Evolutionary conservation across 1,139 yeast species (phyloP).

Genomic region (Blastobotrys proliferans): DNA sequence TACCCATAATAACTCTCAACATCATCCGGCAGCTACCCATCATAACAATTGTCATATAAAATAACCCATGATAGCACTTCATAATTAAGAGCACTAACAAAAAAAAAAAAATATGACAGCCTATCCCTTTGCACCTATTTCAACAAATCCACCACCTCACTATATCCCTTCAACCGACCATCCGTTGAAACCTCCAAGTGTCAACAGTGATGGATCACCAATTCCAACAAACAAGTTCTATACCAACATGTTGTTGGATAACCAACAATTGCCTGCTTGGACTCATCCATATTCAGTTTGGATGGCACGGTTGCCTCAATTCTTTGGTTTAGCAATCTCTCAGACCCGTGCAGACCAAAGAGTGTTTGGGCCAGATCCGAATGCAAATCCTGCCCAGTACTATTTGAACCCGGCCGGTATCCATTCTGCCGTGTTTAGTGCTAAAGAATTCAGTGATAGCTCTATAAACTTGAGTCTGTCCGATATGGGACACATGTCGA

Average conservation of each 20-base stretch:
- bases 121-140: conserved; percentile 12
- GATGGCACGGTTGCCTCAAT: conserved; percentile 45
- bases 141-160: conserved; percentile 13
- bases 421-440: conserved; percentile 35
- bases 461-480: conserved; percentile 24
- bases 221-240: conserved; percentile 81
- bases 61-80: too few relatives aligned
- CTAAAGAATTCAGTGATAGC: conserved; percentile 28
- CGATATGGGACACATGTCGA: conserved; percentile 44
- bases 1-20: too few relatives aligned
- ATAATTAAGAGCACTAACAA: too few relatives aligned
- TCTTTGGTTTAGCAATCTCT: conserved; percentile 60
- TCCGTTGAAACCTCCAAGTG: conserved; percentile 39
- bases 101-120: neutral
- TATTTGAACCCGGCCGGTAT: conserved; percentile 39
- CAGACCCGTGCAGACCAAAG: conserved; percentile 56
- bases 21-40: too few relatives aligned
- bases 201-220: conserved; percentile 35
- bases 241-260: conserved; percentile 66
- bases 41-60: too few relatives aligned
- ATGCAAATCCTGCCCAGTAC: conserved; percentile 32
- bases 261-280: conserved; percentile 63
- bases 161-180: conserved; percentile 50
- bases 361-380: conserved; percentile 59
- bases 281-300: conserved; percentile 82